These are phyloP conservation scores for Saccharomyces paradoxus DNA, from an alignment of 805 yeast species.

Conservation along the genomic window DNA sequence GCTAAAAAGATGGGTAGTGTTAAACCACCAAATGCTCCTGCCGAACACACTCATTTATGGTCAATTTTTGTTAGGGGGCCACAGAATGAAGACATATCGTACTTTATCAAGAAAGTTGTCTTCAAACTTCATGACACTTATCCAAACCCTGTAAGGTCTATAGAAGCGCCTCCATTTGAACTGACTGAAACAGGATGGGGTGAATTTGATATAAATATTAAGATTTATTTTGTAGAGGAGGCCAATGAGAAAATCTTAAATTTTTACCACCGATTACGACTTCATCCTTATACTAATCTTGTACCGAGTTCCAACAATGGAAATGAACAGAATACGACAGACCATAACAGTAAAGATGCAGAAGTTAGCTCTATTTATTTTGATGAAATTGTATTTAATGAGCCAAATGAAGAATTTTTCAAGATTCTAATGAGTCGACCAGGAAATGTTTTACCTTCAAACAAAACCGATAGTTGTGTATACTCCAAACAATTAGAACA, in stretches of 20 bases:
- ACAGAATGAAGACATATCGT: constrained; percentile 65
- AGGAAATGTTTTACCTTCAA: constrained; percentile 41
- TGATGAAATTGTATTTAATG: constrained; percentile 90
- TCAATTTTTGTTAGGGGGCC: constrained; percentile 86
- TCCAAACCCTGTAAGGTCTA: constrained; percentile 72
- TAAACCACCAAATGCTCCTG: constrained; percentile 57
- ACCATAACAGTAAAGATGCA: constrained; percentile 24
- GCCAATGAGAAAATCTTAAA: constrained; percentile 82
- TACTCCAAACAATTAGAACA: constrained; percentile 49
- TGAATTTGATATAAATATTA: constrained; percentile 87
- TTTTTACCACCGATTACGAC: constrained; percentile 78
- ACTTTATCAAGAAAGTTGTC: constrained; percentile 79
- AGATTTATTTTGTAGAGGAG: constrained; percentile 78
- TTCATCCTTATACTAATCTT: constrained; percentile 68
- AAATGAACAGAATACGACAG: neutral
- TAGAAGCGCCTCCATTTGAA: constrained; percentile 88
- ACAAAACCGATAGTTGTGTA: constrained; percentile 31
- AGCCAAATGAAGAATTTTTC: constrained; percentile 87
- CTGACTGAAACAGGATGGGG: constrained; percentile 99
- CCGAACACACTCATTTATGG: constrained; percentile 93
- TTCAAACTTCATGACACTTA: constrained; percentile 95
- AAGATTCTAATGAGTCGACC: constrained; percentile 66
- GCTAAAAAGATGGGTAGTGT: constrained; percentile 59
- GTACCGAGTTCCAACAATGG: constrained; percentile 16
- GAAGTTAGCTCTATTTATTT: constrained; percentile 56